Conservation (phyloP, 805 yeast species). For the Saturnispora halmiae region DNA sequence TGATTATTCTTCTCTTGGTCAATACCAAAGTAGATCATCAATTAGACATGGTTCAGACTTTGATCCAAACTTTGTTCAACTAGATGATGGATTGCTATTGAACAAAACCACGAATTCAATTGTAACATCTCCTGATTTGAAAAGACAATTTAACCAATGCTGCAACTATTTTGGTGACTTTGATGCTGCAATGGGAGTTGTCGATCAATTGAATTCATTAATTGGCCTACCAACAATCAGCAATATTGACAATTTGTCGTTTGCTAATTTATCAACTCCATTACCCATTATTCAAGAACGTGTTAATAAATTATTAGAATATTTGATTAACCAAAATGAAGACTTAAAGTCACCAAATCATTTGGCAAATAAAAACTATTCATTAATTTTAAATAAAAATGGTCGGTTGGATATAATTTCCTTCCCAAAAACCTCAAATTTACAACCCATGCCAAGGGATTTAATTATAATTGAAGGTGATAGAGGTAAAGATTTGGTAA, state of each 20-base stretch:
- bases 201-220: conserved; percentile 28
- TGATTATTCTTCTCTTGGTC: conserved; percentile 11
- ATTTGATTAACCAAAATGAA: conserved; percentile 36
- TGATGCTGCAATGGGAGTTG: conserved; percentile 31
- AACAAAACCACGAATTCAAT: conserved; percentile 42
- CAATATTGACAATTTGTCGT: neutral
- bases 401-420: conserved; percentile 57
- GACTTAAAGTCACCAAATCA: conserved; percentile 32
- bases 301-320: conserved; percentile 29
- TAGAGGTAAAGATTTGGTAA: conserved; percentile 71
- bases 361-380: conserved; percentile 28
- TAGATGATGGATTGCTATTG: conserved; percentile 57
- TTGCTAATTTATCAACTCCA: conserved; percentile 11
- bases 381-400: conserved; percentile 30
- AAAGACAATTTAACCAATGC: conserved; percentile 39
- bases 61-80: conserved; percentile 21
- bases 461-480: conserved; percentile 77
- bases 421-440: conserved; percentile 55
- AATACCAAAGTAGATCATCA: conserved; percentile 1
- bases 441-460: conserved; percentile 49
- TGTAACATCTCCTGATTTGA: conserved; percentile 50
- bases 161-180: conserved; percentile 47
- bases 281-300: conserved; percentile 16
- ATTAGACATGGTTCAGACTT: conserved; percentile 11
- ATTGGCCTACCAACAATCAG: conserved; percentile 15